Evolutionary conservation across 2,329 filamentous ascomycete genomes (phyloP).

Genomic region (Fusarium chlamydosporum): DNA sequence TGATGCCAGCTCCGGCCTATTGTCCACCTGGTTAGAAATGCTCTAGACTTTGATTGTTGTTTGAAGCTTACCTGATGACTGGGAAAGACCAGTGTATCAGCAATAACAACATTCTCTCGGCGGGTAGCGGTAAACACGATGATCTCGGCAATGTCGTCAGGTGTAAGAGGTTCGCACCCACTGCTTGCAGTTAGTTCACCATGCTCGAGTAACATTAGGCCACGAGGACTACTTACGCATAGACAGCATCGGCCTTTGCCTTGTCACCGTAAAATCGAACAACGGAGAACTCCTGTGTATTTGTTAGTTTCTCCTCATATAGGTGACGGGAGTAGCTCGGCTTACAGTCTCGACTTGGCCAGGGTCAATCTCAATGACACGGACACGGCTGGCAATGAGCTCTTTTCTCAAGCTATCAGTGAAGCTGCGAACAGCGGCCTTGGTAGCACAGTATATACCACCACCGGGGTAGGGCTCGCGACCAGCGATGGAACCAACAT

Average conservation of each 20-base stretch:
- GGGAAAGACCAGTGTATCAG: conserved; percentile 88
- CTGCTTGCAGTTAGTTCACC: conserved; percentile 57
- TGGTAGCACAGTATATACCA: conserved; percentile 93
- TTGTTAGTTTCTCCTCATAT: conserved; percentile 17
- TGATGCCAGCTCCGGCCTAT: conserved; percentile 54
- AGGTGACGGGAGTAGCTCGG: background rate
- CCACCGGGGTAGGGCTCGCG: conserved; percentile 88
- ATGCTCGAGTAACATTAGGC: background rate
- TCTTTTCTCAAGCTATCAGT: conserved; percentile 87
- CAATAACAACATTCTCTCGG: conserved; percentile 90
- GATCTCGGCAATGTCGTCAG: conserved; percentile 91
- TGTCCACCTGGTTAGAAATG: conserved; percentile 18
- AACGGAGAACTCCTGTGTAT: conserved; percentile 81
- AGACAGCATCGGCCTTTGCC: conserved; percentile 89
- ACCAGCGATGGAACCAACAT: conserved; percentile 89
- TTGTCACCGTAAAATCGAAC: conserved; percentile 92
- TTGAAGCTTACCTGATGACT: conserved; percentile 79
- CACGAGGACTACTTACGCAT: conserved; percentile 71
- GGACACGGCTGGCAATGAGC: conserved; percentile 82
- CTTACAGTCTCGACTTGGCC: conserved; percentile 90
- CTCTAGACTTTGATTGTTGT: too few relatives aligned
- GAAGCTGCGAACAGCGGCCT: conserved; percentile 88
- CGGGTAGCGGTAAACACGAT: conserved; percentile 88
- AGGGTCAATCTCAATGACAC: conserved; percentile 90
- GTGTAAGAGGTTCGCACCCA: conserved; percentile 85